Conservation (phyloP, 2,329 filamentous ascomycete genomes). For the Aspergillus fijiensis region DNA sequence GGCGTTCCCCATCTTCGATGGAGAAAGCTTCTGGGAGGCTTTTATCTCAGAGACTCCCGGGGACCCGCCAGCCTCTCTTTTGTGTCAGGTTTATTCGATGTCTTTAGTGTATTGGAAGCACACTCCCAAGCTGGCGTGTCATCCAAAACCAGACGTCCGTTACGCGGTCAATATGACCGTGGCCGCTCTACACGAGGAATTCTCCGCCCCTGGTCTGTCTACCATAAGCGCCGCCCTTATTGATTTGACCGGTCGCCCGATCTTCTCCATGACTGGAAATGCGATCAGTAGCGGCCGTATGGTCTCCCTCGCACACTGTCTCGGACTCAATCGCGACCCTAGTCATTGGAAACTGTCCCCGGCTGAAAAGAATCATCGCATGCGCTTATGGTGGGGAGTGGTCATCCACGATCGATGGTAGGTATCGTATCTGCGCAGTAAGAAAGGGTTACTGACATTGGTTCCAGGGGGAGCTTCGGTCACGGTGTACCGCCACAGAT, state of each 20-base stretch:
- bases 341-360: constrained; percentile 53
- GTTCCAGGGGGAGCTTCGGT: constrained; percentile 52
- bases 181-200: constrained; percentile 60
- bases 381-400: constrained; percentile 58
- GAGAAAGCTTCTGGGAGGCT: constrained; percentile 52
- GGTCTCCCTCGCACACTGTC: constrained; percentile 55
- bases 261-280: constrained; percentile 60
- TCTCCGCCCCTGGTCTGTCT: constrained; percentile 58
- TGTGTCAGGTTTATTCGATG: constrained; percentile 60
- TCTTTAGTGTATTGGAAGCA: constrained; percentile 59
- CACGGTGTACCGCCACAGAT: constrained; percentile 58
- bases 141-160: constrained; percentile 56
- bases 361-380: constrained; percentile 52
- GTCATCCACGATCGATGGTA: constrained; percentile 58
- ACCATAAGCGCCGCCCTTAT: constrained; percentile 59
- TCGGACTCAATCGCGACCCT: constrained; percentile 57
- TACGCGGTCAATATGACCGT: constrained; percentile 64
- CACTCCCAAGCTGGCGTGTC: constrained; percentile 44
- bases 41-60: constrained; percentile 48
- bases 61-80: constrained; percentile 55
- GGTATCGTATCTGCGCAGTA: constrained; percentile 2
- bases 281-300: constrained; percentile 55
- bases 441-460: constrained; percentile 20
- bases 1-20: constrained; percentile 63
- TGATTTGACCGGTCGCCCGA: constrained; percentile 60